phyloP scores from a whole-genome alignment of 106 monocot genomes.

The Dioscorea zingiberensis region DNA sequence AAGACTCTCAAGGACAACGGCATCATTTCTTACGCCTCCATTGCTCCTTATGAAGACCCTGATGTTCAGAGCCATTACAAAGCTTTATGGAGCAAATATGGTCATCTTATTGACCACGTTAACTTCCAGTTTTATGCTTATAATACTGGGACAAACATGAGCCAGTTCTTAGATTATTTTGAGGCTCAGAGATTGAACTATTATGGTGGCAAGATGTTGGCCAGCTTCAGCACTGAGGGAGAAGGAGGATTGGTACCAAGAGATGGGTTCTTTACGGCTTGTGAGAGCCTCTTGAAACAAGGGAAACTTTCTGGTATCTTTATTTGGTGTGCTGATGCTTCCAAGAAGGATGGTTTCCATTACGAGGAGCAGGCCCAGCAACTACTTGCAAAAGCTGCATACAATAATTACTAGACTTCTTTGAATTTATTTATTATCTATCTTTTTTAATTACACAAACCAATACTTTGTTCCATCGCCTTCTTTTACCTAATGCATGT shows the following conservation, averaged over 20 bases:
- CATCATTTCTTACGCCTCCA: too few relatives aligned
- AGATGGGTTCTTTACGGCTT: neutral
- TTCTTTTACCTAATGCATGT: too few relatives aligned
- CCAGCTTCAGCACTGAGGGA: neutral
- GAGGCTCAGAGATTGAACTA: neutral
- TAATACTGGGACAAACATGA: neutral
- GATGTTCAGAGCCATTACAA: too few relatives aligned
- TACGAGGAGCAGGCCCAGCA: too few relatives aligned
- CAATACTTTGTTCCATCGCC: too few relatives aligned
- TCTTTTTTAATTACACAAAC: too few relatives aligned
- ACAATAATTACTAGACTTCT: too few relatives aligned
- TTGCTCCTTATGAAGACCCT: neutral
- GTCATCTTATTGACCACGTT: neutral
- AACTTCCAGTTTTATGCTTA: constrained; percentile 4
- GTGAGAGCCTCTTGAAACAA: neutral
- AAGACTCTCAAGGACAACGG: too few relatives aligned
- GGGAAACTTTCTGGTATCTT: neutral
- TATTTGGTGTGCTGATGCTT: neutral
- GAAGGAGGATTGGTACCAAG: neutral
- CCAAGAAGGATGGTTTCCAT: neutral
- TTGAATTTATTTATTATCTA: too few relatives aligned
- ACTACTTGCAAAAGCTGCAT: too few relatives aligned
- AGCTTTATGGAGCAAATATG: neutral
- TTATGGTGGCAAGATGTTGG: neutral
- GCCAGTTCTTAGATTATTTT: neutral